Evolutionary conservation across 805 yeast genomes (phyloP).

Genomic region (Cyberlindnera americana): DNA sequence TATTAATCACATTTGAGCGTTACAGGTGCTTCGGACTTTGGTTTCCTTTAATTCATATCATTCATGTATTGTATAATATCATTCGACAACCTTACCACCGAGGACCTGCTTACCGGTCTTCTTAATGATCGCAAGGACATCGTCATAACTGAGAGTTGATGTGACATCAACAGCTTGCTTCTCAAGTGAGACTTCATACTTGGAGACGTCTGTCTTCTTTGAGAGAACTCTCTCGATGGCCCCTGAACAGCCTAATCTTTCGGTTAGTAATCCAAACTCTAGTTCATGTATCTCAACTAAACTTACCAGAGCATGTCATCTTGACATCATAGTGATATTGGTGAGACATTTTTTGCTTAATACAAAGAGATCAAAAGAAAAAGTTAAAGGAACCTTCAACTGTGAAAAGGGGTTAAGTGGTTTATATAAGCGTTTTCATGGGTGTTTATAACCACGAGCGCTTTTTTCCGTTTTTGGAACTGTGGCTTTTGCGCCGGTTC

Average conservation of each 20-base stretch:
- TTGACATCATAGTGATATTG: constrained; percentile 77
- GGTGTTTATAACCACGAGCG: not conserved
- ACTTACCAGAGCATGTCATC: constrained; percentile 73
- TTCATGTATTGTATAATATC: not conserved
- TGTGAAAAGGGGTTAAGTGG: too few species aligned
- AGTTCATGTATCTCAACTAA: not conserved
- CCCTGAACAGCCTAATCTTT: constrained; percentile 64
- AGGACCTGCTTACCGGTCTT: constrained; percentile 89
- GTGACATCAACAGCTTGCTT: constrained; percentile 78
- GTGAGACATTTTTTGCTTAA: constrained; percentile 32
- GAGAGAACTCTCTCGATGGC: constrained; percentile 79
- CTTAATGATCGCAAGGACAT: constrained; percentile 73
- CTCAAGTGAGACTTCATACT: constrained; percentile 71
- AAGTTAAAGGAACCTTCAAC: not conserved
- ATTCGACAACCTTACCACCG: constrained; percentile 51
- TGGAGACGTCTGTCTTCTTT: constrained; percentile 69
- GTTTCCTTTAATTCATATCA: constrained; percentile 19
- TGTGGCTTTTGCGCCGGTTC: constrained; percentile 1
- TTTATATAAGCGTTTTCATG: too few species aligned
- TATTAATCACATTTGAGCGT: too few species aligned
- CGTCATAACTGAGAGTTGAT: constrained; percentile 64
- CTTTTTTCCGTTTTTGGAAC: not conserved
- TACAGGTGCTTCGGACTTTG: too few species aligned
- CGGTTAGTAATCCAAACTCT: not conserved
- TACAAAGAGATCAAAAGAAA: not conserved